Conservation (phyloP, 106 monocot genomes). For the Hemerocallis citrina region DNA sequence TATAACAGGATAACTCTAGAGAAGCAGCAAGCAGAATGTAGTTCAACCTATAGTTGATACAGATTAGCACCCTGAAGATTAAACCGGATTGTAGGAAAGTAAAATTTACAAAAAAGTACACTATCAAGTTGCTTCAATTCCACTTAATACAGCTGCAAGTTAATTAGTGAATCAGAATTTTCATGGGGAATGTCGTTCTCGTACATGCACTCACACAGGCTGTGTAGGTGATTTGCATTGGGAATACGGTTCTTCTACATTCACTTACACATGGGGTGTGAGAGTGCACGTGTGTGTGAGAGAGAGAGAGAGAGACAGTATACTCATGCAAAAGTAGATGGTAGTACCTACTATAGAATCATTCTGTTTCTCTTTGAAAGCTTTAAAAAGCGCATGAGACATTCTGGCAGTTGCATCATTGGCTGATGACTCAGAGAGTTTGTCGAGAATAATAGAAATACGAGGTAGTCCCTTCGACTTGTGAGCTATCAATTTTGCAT, state of each 20-base stretch:
- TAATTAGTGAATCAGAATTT: neutral
- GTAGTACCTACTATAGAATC: constrained; percentile 32
- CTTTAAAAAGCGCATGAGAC: constrained; percentile 33
- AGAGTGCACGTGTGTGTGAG: no score
- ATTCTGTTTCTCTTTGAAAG: constrained; percentile 36
- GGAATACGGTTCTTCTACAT: no score
- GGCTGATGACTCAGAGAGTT: constrained; percentile 21
- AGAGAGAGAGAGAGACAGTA: neutral
- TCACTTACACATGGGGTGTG: no score
- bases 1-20: neutral
- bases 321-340: neutral
- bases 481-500: constrained; percentile 42
- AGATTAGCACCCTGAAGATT: neutral
- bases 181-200: neutral
- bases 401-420: constrained; percentile 36
- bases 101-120: neutral
- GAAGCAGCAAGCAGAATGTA: neutral
- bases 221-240: no score
- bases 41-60: neutral
- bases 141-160: neutral
- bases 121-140: neutral
- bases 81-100: neutral
- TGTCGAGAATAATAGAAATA: constrained; percentile 47
- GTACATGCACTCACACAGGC: neutral
- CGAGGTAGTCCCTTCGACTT: constrained; percentile 74